Evolutionary conservation across 2,329 filamentous ascomycete species (phyloP), one percentile per base, ranked within the genome.

Genomic region (Cytospora leucostoma): DNA sequence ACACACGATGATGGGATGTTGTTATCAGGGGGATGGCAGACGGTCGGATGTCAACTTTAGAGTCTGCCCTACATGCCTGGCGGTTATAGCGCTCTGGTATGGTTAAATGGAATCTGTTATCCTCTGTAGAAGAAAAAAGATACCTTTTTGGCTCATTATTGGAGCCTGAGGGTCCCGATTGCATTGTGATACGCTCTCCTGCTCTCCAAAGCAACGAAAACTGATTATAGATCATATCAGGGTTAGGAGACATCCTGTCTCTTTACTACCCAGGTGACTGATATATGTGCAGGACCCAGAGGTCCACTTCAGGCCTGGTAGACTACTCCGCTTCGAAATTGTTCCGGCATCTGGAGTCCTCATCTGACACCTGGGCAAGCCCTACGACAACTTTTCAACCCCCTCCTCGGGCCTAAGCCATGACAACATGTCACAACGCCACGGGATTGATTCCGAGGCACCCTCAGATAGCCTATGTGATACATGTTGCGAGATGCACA

Each of bases 1-100:
- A 35, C 19, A 49, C 6, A 34, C 33, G 7, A 37, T 58, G 56
- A 37, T 58, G 56, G 56, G 49, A 52, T 47, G 21, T 27, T 27
- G 4, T 27, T 47, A 19, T 47, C 12, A 19, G 11, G n/a, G 44
- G 44, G 44, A 47, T 21, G 19, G 44, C n/a, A n/a, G 44, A 47
- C 19, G n/a, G 44, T 47, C 10, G 8, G 44, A 12, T 21, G 19
- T 19, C 17, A 21, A 10, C 10, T 11, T 12, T 21, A 11, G 44
- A 47, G 44, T 21, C 44, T 47, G n/a, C 8, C n/a, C 8, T 21
- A 21, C 44, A 47, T 47, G 8, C 11, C 10, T 3, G 21, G 17
- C 8, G 44, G 4, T 47, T 21, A 47, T n/a, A 47, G n/a, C 44
- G n/a, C n/a, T 21, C 19, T 47, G 13, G 8, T 10, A 7, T 47